Evolutionary conservation across 306 rosid genomes (phyloP).

Genomic region (Erythrophleum fordii): DNA sequence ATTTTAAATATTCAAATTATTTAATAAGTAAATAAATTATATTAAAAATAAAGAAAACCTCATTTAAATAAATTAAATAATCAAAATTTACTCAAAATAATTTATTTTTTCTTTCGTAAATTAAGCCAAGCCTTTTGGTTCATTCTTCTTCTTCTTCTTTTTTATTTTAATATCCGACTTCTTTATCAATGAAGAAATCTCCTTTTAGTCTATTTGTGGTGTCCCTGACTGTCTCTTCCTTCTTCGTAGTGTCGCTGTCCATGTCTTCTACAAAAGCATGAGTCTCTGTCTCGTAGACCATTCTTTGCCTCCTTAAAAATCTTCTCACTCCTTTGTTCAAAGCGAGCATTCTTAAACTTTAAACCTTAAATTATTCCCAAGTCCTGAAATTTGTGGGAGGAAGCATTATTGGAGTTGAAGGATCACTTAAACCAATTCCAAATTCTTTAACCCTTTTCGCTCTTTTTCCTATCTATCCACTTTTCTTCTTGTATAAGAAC

Average conservation of each 20-base stretch:
- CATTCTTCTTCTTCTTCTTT: background rate
- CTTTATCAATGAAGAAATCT: conserved; percentile 45
- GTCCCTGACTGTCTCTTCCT: conserved; percentile 52
- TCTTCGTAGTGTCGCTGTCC: conserved; percentile 43
- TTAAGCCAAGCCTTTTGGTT: no score
- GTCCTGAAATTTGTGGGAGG: conserved; percentile 25
- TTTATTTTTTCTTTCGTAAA: no score
- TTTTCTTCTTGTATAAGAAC: conserved; percentile 17
- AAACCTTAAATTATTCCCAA: conserved; percentile 31
- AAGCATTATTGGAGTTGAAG: conserved; percentile 53
- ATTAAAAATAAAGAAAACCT: no score
- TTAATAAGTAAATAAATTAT: no score
- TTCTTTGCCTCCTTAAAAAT: conserved; percentile 30
- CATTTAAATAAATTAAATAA: no score
- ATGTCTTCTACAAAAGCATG: conserved; percentile 37
- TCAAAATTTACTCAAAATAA: no score
- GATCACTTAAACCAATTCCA: conserved; percentile 57
- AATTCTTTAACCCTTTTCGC: conserved; percentile 33
- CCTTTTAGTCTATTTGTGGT: conserved; percentile 30
- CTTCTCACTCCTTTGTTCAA: conserved; percentile 21
- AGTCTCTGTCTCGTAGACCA: conserved; percentile 44
- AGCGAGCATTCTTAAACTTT: conserved; percentile 28
- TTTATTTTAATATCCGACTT: conserved; percentile 13
- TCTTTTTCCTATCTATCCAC: background rate
- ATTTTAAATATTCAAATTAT: no score